Evolutionary conservation across 2,329 filamentous ascomycete genomes (phyloP).

Genomic region (Rachicladosporium sp.): DNA sequence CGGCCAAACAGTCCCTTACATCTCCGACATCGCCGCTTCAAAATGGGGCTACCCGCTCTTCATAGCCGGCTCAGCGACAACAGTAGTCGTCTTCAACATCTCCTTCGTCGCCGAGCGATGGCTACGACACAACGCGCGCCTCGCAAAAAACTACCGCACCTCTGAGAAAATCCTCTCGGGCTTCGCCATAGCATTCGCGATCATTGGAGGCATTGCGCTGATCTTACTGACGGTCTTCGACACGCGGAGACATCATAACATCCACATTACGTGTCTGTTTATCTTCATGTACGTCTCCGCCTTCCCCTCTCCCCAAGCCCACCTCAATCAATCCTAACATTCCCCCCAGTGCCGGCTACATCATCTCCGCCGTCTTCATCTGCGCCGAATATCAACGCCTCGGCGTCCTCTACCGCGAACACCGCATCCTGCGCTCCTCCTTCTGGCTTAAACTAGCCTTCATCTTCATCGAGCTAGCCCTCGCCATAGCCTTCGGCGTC

Average conservation of each 20-base stretch:
- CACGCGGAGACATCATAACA: constrained; percentile 50
- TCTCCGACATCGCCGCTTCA: constrained; percentile 44
- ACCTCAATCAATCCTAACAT: background rate
- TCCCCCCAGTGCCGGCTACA: constrained; percentile 49
- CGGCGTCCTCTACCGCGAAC: constrained; percentile 64
- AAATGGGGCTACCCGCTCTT: constrained; percentile 60
- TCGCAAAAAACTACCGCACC: constrained; percentile 58
- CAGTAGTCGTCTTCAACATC: constrained; percentile 67
- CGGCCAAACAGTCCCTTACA: constrained; percentile 46
- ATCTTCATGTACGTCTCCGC: constrained; percentile 63
- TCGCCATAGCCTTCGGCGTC: constrained; percentile 62
- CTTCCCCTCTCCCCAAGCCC: too few relatives aligned
- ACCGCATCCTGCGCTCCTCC: constrained; percentile 59
- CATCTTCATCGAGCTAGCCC: constrained; percentile 62
- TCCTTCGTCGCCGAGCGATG: constrained; percentile 73
- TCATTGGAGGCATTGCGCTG: constrained; percentile 66
- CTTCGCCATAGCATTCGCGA: constrained; percentile 54
- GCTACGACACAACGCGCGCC: constrained; percentile 67
- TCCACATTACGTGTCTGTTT: constrained; percentile 66
- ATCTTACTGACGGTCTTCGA: constrained; percentile 81
- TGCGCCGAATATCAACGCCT: constrained; percentile 84
- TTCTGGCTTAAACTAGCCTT: constrained; percentile 85
- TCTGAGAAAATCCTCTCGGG: constrained; percentile 51
- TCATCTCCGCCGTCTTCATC: constrained; percentile 74
- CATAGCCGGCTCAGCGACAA: constrained; percentile 57